Conservation (phyloP, 768 basidiomycete genomes). For the Macrocybe gigantea region DNA sequence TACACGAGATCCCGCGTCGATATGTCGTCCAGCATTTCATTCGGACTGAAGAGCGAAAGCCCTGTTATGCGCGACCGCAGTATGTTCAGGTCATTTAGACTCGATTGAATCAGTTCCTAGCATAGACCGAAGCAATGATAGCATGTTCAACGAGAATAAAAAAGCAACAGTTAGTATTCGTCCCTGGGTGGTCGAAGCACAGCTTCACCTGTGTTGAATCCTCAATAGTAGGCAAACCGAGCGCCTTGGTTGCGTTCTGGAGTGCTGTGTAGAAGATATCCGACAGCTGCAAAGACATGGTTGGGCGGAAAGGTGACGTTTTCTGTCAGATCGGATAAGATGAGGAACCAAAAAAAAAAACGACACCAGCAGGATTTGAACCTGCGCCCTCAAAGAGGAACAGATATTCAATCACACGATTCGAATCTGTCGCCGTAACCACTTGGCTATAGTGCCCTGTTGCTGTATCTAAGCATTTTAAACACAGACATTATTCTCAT, state of each 20-base stretch:
- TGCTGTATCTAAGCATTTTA: too few relatives aligned
- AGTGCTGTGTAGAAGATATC: constrained; percentile 32
- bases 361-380: constrained; percentile 18
- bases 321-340: neutral
- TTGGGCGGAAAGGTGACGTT: neutral
- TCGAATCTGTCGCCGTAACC: constrained; percentile 77
- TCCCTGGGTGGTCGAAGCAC: neutral
- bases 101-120: constrained; percentile 55
- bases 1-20: constrained; percentile 72
- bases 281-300: constrained; percentile 28
- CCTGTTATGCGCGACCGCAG: constrained; percentile 48
- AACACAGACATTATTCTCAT: too few relatives aligned
- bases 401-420: constrained; percentile 17
- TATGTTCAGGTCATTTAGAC: constrained; percentile 49
- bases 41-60: constrained; percentile 75
- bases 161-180: neutral
- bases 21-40: constrained; percentile 80
- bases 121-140: neutral
- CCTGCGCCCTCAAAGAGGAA: constrained; percentile 18
- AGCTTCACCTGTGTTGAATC: constrained; percentile 36
- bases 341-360: neutral
- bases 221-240: constrained; percentile 32
- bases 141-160: neutral
- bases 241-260: constrained; percentile 30
- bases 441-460: constrained; percentile 58